phyloP scores from a whole-genome alignment of 371 early-diverging fungal genomes.

The Dinochytrium kinnereticum region DNA sequence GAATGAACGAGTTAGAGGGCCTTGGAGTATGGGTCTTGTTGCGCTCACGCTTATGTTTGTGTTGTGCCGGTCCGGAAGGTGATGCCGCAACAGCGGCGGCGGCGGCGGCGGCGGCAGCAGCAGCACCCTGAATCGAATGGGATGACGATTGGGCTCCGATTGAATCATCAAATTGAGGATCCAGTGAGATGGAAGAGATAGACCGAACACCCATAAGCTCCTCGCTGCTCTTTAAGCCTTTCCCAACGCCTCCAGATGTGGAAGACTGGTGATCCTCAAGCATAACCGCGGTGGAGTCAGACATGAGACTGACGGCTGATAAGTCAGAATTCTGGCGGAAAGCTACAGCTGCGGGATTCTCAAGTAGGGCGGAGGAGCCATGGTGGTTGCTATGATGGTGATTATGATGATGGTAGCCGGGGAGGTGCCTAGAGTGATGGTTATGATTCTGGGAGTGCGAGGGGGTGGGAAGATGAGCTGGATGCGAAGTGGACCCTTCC shows the following conservation, averaged over 20 bases:
- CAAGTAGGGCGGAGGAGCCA: neutral
- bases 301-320: slow-evolving; percentile 17
- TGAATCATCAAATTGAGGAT: slow-evolving; percentile 2
- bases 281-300: slow-evolving; percentile 15
- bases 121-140: neutral
- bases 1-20: slow-evolving; percentile 72
- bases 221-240: too few species aligned
- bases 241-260: neutral
- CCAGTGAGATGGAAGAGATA: slow-evolving; percentile 5
- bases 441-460: neutral
- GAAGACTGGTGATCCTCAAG: neutral
- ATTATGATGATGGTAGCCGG: neutral
- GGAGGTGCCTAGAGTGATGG: neutral
- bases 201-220: slow-evolving; percentile 9
- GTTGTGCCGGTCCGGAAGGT: neutral
- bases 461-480: neutral
- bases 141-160: neutral
- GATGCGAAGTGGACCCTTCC: neutral
- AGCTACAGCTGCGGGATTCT: neutral
- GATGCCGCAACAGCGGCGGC: slow-evolving; percentile 5
- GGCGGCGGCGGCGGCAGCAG: neutral
- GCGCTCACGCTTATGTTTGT: slow-evolving; percentile 28
- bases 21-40: slow-evolving; percentile 46
- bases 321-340: slow-evolving; percentile 18
- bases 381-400: neutral